phyloP scores from a whole-genome alignment of 352 stramenopile genomes.

The Elongisporangium prolatum region DNA sequence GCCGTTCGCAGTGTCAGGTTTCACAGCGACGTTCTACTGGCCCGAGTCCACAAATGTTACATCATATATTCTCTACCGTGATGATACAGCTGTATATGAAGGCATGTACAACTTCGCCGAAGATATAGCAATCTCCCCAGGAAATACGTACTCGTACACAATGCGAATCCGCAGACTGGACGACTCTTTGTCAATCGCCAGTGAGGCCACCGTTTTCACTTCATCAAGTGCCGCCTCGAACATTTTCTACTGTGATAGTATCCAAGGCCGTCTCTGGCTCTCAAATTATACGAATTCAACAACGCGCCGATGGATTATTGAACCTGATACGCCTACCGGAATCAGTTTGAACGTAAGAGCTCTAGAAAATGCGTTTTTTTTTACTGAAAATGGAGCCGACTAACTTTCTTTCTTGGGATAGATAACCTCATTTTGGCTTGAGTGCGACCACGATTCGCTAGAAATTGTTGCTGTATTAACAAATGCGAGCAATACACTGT shows the following conservation, averaged over 20 bases:
- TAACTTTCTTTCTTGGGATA: conserved; percentile 1
- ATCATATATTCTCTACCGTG: conserved; percentile 37
- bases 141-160: conserved; percentile 37
- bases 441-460: conserved; percentile 52
- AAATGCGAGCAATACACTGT: conserved; percentile 17
- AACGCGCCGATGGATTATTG: conserved; percentile 36
- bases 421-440: conserved; percentile 45
- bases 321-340: conserved; percentile 9
- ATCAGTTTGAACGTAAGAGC: conserved; percentile 35
- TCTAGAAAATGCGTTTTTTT: too few species aligned
- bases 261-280: conserved; percentile 28
- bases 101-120: conserved; percentile 27
- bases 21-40: conserved; percentile 29
- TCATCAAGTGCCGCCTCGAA: conserved; percentile 4
- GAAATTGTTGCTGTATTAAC: conserved; percentile 3
- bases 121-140: conserved; percentile 19
- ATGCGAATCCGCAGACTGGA: conserved; percentile 18
- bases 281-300: conserved; percentile 32
- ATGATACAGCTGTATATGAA: conserved; percentile 18
- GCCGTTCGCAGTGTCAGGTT: conserved; percentile 38
- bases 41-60: conserved; percentile 12
- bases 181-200: conserved; percentile 15
- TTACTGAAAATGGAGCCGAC: too few species aligned
- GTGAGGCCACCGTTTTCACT: conserved; percentile 23
- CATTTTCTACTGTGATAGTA: conserved; percentile 24